Base-by-base conservation (phyloP, 2,329 filamentous ascomycete genomes). In the Calonectria hongkongensis region DNA sequence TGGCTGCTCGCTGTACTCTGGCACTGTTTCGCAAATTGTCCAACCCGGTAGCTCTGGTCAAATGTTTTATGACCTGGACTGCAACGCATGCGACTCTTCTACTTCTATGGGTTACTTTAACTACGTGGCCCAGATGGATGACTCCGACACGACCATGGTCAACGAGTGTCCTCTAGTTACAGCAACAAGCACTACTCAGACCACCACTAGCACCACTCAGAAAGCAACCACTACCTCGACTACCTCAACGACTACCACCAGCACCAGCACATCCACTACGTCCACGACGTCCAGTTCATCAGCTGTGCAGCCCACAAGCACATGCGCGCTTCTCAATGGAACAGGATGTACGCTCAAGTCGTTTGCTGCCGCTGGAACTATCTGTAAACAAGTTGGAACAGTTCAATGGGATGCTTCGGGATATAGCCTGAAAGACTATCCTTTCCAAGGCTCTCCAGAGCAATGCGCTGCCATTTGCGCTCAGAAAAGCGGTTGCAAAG, bases 51-150 rank as follows among this genome's bases (percentile, higher is more conserved):
- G 36, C 18, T 16, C 30, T 30, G 66, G 73, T 4, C 67, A 30
- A 16, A 56, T 36, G 45, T 78, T 78, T 13, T 71, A 58, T 3
- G 76, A 78, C 13, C 78, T 78, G 70, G 75, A 70, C 28, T 78
- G 76, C 4, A 74, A 73, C 50, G n/a, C 66, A 9, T 78, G 76
- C n/a, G 71, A 74, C 4, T 62, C 66, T 21, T 58, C 73, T 36
- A 36, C 33, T 3, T 58, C 67, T 12, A 72, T 75, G 30, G 68
- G 76, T 4, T 73, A 76, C 63, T 78, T 78, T 27, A 68, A 76
- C n/a, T 78, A 78, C 4, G 50, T 78, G 2, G n/a, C 76, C 54
- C 56, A 71, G 33, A 33, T 72, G 0, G 7, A 39, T 27, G 2
- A 66, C 15, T 13, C 60, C 67, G 56, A 73, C 66, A 13, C 64